Percentiles rank a stretch among this genome's conserved stretches.
Conservation (phyloP, 192 early-diverging fungal genomes). For the Gryganskiella cystojenkinii region DNA sequence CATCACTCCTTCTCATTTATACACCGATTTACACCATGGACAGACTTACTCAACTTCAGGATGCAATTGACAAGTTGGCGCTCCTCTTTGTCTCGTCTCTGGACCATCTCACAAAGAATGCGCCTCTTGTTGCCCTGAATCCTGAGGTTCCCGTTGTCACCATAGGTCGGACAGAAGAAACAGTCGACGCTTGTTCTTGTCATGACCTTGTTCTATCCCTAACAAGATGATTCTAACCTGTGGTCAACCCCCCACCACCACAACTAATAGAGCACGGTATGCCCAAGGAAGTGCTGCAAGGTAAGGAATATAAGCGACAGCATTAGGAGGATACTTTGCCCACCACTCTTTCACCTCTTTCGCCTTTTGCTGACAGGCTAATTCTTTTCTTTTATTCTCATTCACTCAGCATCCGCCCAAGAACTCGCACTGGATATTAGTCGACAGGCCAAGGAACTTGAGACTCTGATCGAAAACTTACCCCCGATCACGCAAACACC, state of each 20-base stretch:
- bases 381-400: neutral
- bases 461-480: slow-evolving; percentile 58
- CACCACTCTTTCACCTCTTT: neutral
- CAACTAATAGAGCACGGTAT: slow-evolving; percentile 52
- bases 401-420: slow-evolving; percentile 34
- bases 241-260: neutral
- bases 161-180: too few species aligned
- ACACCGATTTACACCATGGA: slow-evolving; percentile 49
- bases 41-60: slow-evolving; percentile 64
- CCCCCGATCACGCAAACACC: slow-evolving; percentile 58
- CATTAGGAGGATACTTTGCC: too few species aligned
- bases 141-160: slow-evolving; percentile 56
- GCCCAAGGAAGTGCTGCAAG: slow-evolving; percentile 56
- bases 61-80: slow-evolving; percentile 65
- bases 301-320: too few species aligned
- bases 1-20: neutral
- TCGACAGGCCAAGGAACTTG: slow-evolving; percentile 65
- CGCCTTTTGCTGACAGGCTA: neutral
- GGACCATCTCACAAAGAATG: slow-evolving; percentile 59
- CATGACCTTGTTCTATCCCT: too few species aligned
- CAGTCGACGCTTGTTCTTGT: too few species aligned
- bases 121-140: slow-evolving; percentile 47
- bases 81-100: slow-evolving; percentile 65
- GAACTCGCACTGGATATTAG: slow-evolving; percentile 62
- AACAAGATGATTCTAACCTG: too few species aligned